Base-by-base conservation (phyloP, 441 rosid species). In the Brassica balearica region DNA sequence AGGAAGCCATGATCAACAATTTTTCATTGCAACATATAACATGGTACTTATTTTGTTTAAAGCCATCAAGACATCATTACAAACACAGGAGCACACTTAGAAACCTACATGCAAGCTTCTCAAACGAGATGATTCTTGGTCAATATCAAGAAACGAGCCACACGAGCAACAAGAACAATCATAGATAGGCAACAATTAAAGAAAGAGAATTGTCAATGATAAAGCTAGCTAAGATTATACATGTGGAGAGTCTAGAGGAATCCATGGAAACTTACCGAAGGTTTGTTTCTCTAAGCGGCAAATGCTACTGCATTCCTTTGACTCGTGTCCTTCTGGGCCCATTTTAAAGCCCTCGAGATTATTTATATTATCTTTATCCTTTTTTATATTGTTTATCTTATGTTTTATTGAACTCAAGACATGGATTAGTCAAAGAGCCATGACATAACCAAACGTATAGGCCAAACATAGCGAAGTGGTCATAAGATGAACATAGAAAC, bases 311-410 rank as follows among this genome's bases (percentile, higher is more conserved):
- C 1, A 17, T 32, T 71, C 68, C 58, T 72, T 77, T 72, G 72
- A 78, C 81, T 2, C 72, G 80, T 71, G 66, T 77, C 58, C 63
- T 63, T 55, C 51, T 64, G 48, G 71, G 56, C 75, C 65, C 64
- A 36, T 14, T 53, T 56, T 0, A 19, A 53, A 51, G 27, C 38
- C 76, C 11, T 55, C 8, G 12, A 56, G 15, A 11, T 70, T 71
- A 8, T 55, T 23, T 64, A 63, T 8, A 2, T 51, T 67, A 43
- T 69, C 20, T 29, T 12, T 43, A 12, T 46, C 53, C 53, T 3
- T 46, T 46, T 19, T 19, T 43, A 1, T 41, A 11, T 3, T 43
- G n/a, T 38, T 38, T 38, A 38, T 38, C 46, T 38, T 38, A 38
- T 38, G 46, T 38, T 38, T 38, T 38, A 10, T 43, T 46, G 14